Conservation (phyloP, 805 yeast species). For the Torulaspora maleeae region DNA sequence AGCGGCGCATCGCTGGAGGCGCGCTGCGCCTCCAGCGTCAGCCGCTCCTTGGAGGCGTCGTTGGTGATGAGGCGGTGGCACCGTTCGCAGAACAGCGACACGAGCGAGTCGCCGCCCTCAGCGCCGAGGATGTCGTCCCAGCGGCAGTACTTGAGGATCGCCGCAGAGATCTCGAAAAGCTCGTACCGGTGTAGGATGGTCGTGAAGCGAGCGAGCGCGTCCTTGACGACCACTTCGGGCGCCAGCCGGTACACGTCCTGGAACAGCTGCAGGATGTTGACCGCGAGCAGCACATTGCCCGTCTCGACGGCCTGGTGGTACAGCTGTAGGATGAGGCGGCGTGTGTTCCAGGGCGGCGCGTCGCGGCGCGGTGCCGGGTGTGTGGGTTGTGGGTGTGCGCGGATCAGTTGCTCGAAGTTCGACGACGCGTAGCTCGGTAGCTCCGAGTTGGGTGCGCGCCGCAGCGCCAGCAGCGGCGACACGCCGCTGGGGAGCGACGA, state of each 20-base stretch:
- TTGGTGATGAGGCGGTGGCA: slow-evolving; percentile 59
- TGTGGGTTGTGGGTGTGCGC: background rate
- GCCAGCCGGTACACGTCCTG: slow-evolving; percentile 30
- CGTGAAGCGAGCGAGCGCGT: slow-evolving; percentile 31
- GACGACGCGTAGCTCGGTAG: slow-evolving; percentile 2
- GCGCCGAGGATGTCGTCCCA: slow-evolving; percentile 32
- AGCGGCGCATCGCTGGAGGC: slow-evolving; percentile 33
- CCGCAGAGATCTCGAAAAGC: slow-evolving; percentile 34
- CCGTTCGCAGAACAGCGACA: slow-evolving; percentile 55
- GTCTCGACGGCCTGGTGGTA: slow-evolving; percentile 31
- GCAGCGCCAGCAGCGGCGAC: slow-evolving; percentile 10
- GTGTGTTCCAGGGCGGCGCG: slow-evolving; percentile 33
- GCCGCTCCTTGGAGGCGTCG: slow-evolving; percentile 47
- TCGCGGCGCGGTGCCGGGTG: background rate
- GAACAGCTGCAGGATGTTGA: slow-evolving; percentile 29
- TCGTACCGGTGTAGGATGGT: slow-evolving; percentile 33
- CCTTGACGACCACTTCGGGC: slow-evolving; percentile 26
- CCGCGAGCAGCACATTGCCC: slow-evolving; percentile 31
- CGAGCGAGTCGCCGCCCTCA: slow-evolving; percentile 34
- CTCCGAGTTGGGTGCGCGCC: slow-evolving; percentile 4
- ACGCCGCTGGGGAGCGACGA: slow-evolving; percentile 14
- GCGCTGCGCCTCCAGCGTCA: slow-evolving; percentile 22
- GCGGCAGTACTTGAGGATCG: slow-evolving; percentile 32
- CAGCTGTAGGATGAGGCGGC: slow-evolving; percentile 27
- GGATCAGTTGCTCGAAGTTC: slow-evolving; percentile 6